These are phyloP conservation scores for Ilex paraguariensis DNA, from an alignment of 305 asterid species.

Conservation along the genomic window DNA sequence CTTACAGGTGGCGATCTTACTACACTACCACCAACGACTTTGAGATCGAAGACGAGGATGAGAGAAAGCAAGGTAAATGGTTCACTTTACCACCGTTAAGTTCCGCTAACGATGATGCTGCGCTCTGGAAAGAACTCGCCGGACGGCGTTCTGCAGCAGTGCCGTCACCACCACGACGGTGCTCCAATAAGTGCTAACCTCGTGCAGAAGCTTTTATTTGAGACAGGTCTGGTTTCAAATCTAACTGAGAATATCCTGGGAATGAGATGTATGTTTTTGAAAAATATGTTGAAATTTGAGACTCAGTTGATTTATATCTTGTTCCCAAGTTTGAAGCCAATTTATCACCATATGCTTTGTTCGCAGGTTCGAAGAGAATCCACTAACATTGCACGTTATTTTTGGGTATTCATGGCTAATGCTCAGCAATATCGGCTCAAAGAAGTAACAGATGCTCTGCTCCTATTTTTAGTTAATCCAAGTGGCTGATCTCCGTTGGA, in stretches of 20 bases:
- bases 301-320: no score
- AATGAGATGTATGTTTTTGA: no score
- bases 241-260: background rate
- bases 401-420: conserved; percentile 18
- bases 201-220: conserved; percentile 78
- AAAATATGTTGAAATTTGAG: no score
- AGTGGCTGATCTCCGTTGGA: background rate
- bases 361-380: conserved; percentile 65
- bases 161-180: conserved; percentile 40
- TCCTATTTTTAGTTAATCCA: no score
- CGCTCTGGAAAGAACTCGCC: conserved; percentile 44
- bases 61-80: conserved; percentile 39
- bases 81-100: conserved; percentile 60
- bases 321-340: background rate
- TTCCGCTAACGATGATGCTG: conserved; percentile 44
- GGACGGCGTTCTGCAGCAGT: conserved; percentile 3
- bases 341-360: conserved; percentile 13
- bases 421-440: conserved; percentile 37
- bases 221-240: conserved; percentile 51
- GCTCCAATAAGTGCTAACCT: conserved; percentile 72
- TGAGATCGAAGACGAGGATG: conserved; percentile 12
- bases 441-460: conserved; percentile 37
- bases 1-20: conserved; percentile 13
- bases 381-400: conserved; percentile 1
- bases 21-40: conserved; percentile 21